phyloP scores from a whole-genome alignment of 192 early-diverging fungal species.

The Diversispora epigaea region DNA sequence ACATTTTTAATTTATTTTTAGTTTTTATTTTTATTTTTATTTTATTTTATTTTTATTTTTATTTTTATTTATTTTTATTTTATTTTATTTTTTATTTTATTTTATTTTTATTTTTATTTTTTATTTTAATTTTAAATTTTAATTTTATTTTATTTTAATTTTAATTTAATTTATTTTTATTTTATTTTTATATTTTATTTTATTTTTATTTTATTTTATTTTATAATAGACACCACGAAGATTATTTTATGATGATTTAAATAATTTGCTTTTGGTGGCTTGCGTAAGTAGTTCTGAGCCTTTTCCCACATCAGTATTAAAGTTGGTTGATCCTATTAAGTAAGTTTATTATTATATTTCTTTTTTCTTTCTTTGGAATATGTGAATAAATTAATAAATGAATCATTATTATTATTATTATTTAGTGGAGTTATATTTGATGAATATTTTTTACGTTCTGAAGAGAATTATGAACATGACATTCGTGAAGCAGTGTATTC shows the following conservation, averaged over 20 bases:
- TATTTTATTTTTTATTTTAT: background rate
- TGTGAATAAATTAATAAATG: too few relatives aligned
- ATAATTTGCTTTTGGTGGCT: constrained; percentile 17
- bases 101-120: background rate
- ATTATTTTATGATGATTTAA: constrained; percentile 9
- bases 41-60: background rate
- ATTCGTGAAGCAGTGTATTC: background rate
- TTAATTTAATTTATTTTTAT: too few relatives aligned
- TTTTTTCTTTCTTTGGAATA: background rate
- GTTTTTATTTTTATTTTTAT: background rate
- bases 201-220: background rate
- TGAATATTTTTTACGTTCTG: background rate
- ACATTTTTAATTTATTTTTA: background rate
- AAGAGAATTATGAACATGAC: background rate
- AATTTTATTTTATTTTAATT: background rate
- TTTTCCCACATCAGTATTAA: constrained; percentile 16
- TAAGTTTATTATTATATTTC: background rate
- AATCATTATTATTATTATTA: too few relatives aligned
- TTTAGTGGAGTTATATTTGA: constrained; percentile 12
- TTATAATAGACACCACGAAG: constrained; percentile 11
- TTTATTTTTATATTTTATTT: background rate
- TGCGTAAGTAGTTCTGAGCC: background rate
- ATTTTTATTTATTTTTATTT: background rate
- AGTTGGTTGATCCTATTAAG: constrained; percentile 13
- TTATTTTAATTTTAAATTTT: background rate